Base-by-base conservation (phyloP, 345 rosid genomes). In the Hibiscus syriacus region DNA sequence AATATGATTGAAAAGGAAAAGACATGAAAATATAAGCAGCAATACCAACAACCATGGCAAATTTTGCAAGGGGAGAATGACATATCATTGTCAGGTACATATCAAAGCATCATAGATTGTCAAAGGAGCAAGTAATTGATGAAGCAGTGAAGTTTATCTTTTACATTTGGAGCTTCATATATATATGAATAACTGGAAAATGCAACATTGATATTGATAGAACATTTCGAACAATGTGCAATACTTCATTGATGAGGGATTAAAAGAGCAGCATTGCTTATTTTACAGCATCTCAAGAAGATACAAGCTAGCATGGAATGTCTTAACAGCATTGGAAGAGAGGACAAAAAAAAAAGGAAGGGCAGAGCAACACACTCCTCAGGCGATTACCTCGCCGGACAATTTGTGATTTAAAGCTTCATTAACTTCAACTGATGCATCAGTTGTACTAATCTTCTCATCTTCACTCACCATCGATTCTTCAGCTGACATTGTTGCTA, bases 301-400 rank as follows among this genome's bases (percentile, higher is more conserved):
- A 70, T 66, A 80, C 74, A 68, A 74, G 57, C 49, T 30, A 59
- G 43, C 11, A 22, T 27, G 34, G 12, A 49, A 36, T 62, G 55
- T 11, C 38, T 68, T 34, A 58, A n/a, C 38, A 14, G 54, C 43
- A 38, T 50, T 72, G 73, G 29, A 20, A 14, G 19, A 45, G 50
- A 45, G 17, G 17, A 45, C 17, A 45, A 45, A 45, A 5, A 45
- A 45, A 45, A 43, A 22, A 66, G 2, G 73, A 19, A 56, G 59
- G 64, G 70, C 48, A 59, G 36, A 71, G 48, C 59, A 48, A 67
- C 66, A 70, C 67, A 75, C 73, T 71, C 74, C 55, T 83, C 77
- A 76, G 70, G 74, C 83, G 73, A 67, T 85, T 87, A 85, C 90
- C 92, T 87, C 80, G 17, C n/a, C n/a, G n/a, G 81, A 75, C 55